Percentiles rank a stretch among this genome's conserved stretches.
Evolutionary conservation across 129 eudicot species (phyloP).

Genomic region (Arctium minus): DNA sequence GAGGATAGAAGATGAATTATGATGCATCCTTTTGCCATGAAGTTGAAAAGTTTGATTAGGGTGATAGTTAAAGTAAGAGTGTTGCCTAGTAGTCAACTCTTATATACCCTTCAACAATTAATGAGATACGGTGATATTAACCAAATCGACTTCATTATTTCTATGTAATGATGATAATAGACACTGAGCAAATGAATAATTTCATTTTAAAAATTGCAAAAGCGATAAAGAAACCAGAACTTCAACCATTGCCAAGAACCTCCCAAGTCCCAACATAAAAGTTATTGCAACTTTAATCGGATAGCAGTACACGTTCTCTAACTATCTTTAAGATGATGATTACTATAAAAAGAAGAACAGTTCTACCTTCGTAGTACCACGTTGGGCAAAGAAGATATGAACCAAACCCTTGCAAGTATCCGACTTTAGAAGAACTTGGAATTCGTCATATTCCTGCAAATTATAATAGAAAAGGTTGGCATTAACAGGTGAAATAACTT

Average conservation of each 20-base stretch:
- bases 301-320: not conserved
- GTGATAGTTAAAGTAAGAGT: not conserved
- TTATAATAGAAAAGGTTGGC: conserved; percentile 1
- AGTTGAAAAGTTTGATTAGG: not conserved
- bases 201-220: not conserved
- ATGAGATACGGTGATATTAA: not conserved
- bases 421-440: conserved; percentile 56
- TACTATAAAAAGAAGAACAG: not conserved
- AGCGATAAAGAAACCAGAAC: not conserved
- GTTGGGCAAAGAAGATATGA: conserved; percentile 82
- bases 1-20: not conserved
- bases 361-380: conserved; percentile 82
- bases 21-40: not conserved
- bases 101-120: not conserved
- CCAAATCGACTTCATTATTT: not conserved
- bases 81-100: not conserved
- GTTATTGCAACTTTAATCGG: not conserved
- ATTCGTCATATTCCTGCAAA: conserved; percentile 77
- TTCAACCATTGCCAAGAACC: not conserved
- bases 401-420: conserved; percentile 89
- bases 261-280: not conserved
- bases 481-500: not conserved
- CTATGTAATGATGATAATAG: not conserved
- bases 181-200: not conserved
- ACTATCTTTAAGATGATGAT: not conserved